Evolutionary conservation across 163 green algal genomes (phyloP).

Genomic region (Scenedesmus sp.): DNA sequence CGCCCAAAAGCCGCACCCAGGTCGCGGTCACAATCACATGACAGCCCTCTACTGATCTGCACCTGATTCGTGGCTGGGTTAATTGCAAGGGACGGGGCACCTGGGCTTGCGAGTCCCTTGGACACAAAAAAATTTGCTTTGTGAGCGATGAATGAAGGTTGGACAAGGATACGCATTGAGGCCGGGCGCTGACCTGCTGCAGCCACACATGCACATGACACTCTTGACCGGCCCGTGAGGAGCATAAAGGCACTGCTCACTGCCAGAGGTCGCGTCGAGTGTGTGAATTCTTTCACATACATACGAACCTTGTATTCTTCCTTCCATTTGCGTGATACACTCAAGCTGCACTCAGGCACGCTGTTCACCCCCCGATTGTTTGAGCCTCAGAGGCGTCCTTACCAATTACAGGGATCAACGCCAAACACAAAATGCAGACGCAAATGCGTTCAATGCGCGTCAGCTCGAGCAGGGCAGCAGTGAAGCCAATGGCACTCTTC

Average conservation of each 20-base stretch:
- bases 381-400: no score
- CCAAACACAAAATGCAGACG: background rate
- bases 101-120: no score
- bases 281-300: background rate
- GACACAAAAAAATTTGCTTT: no score
- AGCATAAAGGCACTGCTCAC: background rate
- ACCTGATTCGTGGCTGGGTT: no score
- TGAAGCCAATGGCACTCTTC: conserved; percentile 28
- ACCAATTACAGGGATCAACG: no score
- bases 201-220: background rate
- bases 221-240: background rate
- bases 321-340: no score
- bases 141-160: no score
- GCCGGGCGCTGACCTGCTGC: background rate
- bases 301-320: no score
- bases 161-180: background rate
- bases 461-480: conserved; percentile 6
- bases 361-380: background rate
- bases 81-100: no score
- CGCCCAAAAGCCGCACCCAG: no score
- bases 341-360: background rate
- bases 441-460: background rate
- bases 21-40: no score
- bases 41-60: no score
- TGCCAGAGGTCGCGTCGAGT: background rate